These are phyloP conservation scores for Aspergillus tanneri DNA, from an alignment of 2,329 filamentous ascomycete genomes.

Conservation along the genomic window DNA sequence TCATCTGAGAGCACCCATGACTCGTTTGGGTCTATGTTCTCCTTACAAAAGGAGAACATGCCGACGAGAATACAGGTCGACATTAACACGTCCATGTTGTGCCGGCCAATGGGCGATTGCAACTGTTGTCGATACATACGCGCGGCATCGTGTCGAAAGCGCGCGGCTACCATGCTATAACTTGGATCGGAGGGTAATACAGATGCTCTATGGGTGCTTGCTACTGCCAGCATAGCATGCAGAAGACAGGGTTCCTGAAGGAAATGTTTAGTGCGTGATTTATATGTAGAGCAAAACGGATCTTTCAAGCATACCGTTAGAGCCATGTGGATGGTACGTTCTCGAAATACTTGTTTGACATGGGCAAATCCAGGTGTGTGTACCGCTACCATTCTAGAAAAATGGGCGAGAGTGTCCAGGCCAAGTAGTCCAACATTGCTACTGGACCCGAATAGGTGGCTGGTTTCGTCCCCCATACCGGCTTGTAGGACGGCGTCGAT, in stretches of 20 bases:
- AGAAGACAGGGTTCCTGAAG: background rate
- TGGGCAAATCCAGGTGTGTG: background rate
- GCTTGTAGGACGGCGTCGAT: background rate
- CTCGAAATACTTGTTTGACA: background rate
- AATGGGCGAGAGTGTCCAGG: background rate
- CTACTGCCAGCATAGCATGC: constrained; percentile 2
- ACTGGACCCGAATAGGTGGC: background rate
- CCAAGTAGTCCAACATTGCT: background rate
- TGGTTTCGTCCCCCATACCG: too few relatives aligned
- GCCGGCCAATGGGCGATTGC: background rate
- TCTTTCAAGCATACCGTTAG: background rate
- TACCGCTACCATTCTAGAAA: background rate
- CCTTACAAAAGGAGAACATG: constrained; percentile 4
- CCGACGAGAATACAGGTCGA: background rate
- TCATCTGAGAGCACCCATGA: constrained; percentile 3
- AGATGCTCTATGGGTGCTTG: background rate
- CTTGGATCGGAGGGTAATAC: background rate
- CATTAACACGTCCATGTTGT: constrained; percentile 2
- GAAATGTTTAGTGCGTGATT: background rate
- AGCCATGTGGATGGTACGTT: background rate
- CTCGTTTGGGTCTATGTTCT: too few relatives aligned
- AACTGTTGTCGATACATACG: background rate
- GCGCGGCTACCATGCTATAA: background rate
- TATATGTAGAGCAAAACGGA: too few relatives aligned
- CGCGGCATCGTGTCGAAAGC: background rate